Base-by-base conservation (phyloP, 441 rosid genomes). In the Euphorbia corollata region DNA sequence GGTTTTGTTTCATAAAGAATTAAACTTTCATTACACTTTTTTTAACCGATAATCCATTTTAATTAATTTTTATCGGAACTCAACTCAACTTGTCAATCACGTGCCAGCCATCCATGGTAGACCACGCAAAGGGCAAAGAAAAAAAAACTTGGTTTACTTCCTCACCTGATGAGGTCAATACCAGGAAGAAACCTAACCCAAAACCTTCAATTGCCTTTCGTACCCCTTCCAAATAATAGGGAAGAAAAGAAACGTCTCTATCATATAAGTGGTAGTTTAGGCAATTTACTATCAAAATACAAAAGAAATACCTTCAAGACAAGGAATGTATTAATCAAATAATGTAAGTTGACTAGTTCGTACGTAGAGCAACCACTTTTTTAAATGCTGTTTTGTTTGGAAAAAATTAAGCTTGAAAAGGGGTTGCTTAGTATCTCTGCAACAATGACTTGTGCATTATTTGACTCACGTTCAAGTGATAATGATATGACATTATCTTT, bases 381-480 rank as follows among this genome's bases (percentile, higher is more conserved):
- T 24, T 51, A 69, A 48, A 43, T 54, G 76, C 75, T 62, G 63
- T 64, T 41, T 60, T 74, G 77, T 72, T 77, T 72, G 73, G 79
- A 77, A 71, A 73, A 77, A 50, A 72, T 68, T 70, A 68, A 68
- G 72, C 54, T 66, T 71, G 2, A 63, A 23, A 30, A 51, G 62
- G 70, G 81, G 68, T 86, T 83, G 86, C 86, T 80, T 81, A n/a
- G 79, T 72, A 71, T 78, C 77, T 65, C 79, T 77, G 87, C 87
- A 84, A 86, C 87, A 83, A 77, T 15, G 85, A 83, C 88, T 62
- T 69, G 74, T 74, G 79, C 75, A 55, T 48, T 70, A 63, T 71
- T 69, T 22, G 63, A 69, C 51, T 47, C 68, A 59, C 56, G 30
- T 74, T 68, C 61, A 65, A 61, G n/a, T 43, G 19, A 10, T 23